Percentiles rank a stretch among this genome's conserved stretches.
Conservation (phyloP, 2,329 filamentous ascomycete species). For the Stagonosporopsis tanaceti region DNA sequence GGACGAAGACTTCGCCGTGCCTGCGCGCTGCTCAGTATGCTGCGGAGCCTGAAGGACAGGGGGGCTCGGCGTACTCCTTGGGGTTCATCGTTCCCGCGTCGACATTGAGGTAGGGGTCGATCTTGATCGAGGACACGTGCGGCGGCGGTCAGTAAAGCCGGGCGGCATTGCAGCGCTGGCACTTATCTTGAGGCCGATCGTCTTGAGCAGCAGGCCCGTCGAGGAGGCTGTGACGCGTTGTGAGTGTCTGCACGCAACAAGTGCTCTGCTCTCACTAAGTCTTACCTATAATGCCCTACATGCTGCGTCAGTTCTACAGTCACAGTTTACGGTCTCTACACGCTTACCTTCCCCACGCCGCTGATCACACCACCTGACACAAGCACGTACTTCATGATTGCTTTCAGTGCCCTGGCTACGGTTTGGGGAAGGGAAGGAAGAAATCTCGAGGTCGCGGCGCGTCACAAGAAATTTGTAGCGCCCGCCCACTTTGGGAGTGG, state of each 20-base stretch:
- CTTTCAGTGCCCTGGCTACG: slow-evolving; percentile 51
- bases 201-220: slow-evolving; percentile 80
- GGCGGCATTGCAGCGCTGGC: slow-evolving; percentile 25
- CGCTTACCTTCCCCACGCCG: slow-evolving; percentile 58
- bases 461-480: slow-evolving; percentile 45
- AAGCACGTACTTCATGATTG: slow-evolving; percentile 81
- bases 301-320: slow-evolving; percentile 33
- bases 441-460: slow-evolving; percentile 39
- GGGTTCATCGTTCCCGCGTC: slow-evolving; percentile 78
- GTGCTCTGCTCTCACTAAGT: slow-evolving; percentile 11
- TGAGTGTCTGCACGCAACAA: slow-evolving; percentile 17
- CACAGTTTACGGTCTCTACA: slow-evolving; percentile 15
- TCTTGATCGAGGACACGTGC: slow-evolving; percentile 72
- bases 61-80: slow-evolving; percentile 60
- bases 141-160: slow-evolving; percentile 44
- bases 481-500: slow-evolving; percentile 17
- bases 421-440: slow-evolving; percentile 53
- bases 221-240: slow-evolving; percentile 65
- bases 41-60: not conserved
- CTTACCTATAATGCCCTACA: slow-evolving; percentile 71
- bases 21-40: slow-evolving; percentile 51
- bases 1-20: slow-evolving; percentile 89
- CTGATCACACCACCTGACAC: slow-evolving; percentile 71
- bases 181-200: slow-evolving; percentile 78
- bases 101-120: slow-evolving; percentile 78